Evolutionary conservation across 306 rosid genomes (phyloP), one percentile per base, ranked within the genome.

Genomic region (Begonia fuchsioides): DNA sequence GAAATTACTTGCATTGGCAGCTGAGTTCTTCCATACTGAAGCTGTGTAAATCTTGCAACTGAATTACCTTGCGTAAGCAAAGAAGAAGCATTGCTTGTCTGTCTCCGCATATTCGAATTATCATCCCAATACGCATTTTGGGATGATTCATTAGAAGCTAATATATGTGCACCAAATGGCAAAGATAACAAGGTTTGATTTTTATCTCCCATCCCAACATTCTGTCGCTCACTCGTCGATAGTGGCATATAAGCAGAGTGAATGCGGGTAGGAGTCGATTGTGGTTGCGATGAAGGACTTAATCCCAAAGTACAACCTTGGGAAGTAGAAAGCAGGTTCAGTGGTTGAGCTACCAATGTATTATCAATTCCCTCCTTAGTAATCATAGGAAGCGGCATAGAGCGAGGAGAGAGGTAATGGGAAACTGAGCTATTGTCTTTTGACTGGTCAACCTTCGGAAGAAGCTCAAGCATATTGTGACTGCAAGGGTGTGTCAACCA

Each of bases 261-360:
- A 13, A 66, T 48, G 13, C 53, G n/a, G 50, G 60, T 70, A 32
- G 58, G 51, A 60, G 56, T 59, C 43, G 66, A 69, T 32, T 49
- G 58, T 35, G 13, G 63, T 32, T 67, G 74, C 47, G 69, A 66
- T 39, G 77, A 74, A 16, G 72, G 68, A 49, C 64, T 62, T 60
- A 75, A 60, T 58, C 62, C 70, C 77, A 70, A 45, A 59, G 74
- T 17, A 54, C 66, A 75, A 43, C 69, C 66, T 56, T 75, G 71
- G 50, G 74, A 66, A 19, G 58, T 38, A 57, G 68, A 49, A 51
- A 64, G 41, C 60, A 49, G 77, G 44, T 60, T 47, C 62, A 49
- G 58, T 51, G 45, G 47, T 60, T 75, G 74, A 63, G 65, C 47
- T 70, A 60, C 10, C 38, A 59, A 60, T 9, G 53, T 58, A 47